Percentiles rank a stretch among this genome's conserved stretches.
These are phyloP conservation scores for Gracilaria caudata DNA, from an alignment of 23 red algal species.

Conservation along the genomic window DNA sequence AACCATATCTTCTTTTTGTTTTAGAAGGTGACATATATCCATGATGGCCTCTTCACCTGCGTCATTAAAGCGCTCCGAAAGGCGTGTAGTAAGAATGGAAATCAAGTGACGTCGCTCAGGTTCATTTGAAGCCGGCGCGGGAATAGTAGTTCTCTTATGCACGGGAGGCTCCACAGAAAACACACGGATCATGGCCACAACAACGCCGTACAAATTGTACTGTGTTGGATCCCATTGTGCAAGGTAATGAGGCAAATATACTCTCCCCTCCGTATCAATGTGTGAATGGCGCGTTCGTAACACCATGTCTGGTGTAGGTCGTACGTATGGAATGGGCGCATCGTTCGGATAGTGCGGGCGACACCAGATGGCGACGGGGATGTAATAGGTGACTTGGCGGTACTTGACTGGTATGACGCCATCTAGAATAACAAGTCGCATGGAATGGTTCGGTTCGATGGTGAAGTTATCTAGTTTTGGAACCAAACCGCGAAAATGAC, in stretches of 20 bases:
- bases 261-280: slow-evolving; percentile 23
- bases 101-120: slow-evolving; percentile 44
- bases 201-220: slow-evolving; percentile 38
- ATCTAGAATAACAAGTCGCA: slow-evolving; percentile 15
- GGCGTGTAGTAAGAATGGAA: slow-evolving; percentile 8
- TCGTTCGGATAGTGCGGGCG: slow-evolving; percentile 45
- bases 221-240: slow-evolving; percentile 41
- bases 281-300: slow-evolving; percentile 36
- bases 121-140: slow-evolving; percentile 25
- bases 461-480: slow-evolving; percentile 19
- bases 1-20: slow-evolving; percentile 25
- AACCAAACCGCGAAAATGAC: slow-evolving; percentile 40
- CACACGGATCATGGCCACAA: slow-evolving; percentile 43
- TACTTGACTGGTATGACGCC: slow-evolving; percentile 52
- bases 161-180: slow-evolving; percentile 50
- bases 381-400: slow-evolving; percentile 26
- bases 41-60: slow-evolving; percentile 23
- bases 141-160: not conserved
- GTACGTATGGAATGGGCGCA: slow-evolving; percentile 35
- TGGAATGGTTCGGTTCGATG: slow-evolving; percentile 33
- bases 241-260: slow-evolving; percentile 48
- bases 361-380: slow-evolving; percentile 45
- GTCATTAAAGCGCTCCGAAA: slow-evolving; percentile 30
- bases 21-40: slow-evolving; percentile 19
- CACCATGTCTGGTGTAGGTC: slow-evolving; percentile 38